Evolutionary conservation across 495 filamentous ascomycete species (phyloP).

Genomic region (Penicillium simplicissimum): DNA sequence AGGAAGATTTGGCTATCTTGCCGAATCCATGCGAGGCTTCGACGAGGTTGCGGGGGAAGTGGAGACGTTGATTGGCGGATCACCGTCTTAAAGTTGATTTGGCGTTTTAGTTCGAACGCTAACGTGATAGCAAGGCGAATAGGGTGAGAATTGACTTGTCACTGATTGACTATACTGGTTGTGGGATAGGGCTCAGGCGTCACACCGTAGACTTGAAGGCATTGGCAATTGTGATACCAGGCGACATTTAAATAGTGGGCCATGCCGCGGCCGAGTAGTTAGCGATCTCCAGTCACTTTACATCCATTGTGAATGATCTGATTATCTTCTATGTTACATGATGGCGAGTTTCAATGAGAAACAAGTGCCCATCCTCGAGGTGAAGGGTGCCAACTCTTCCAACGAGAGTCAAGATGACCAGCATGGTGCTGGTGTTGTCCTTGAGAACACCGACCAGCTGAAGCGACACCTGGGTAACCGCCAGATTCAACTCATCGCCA

Average conservation of each 20-base stretch:
- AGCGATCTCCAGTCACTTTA: neutral
- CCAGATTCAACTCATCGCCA: slow-evolving; percentile 32
- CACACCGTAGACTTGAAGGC: neutral
- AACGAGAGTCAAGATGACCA: neutral
- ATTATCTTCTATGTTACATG: neutral
- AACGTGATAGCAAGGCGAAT: neutral
- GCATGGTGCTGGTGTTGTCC: neutral
- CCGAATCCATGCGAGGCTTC: neutral
- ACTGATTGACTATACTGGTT: neutral
- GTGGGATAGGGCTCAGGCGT: neutral
- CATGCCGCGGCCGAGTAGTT: neutral
- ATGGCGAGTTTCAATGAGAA: neutral
- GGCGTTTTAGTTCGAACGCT: slow-evolving; percentile 1
- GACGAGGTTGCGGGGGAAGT: neutral
- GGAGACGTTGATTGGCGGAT: slow-evolving; percentile 4
- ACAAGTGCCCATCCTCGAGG: slow-evolving; percentile 1
- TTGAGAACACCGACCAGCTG: slow-evolving; percentile 17
- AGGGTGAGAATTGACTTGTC: neutral
- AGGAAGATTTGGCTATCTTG: neutral
- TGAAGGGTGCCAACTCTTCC: slow-evolving; percentile 3
- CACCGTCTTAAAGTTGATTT: neutral
- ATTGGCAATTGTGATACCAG: neutral
- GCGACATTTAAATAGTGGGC: neutral
- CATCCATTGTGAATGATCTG: neutral
- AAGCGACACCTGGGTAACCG: slow-evolving; percentile 15